phyloP scores from a whole-genome alignment of 352 stramenopile genomes.

The Blastocystis sp. region DNA sequence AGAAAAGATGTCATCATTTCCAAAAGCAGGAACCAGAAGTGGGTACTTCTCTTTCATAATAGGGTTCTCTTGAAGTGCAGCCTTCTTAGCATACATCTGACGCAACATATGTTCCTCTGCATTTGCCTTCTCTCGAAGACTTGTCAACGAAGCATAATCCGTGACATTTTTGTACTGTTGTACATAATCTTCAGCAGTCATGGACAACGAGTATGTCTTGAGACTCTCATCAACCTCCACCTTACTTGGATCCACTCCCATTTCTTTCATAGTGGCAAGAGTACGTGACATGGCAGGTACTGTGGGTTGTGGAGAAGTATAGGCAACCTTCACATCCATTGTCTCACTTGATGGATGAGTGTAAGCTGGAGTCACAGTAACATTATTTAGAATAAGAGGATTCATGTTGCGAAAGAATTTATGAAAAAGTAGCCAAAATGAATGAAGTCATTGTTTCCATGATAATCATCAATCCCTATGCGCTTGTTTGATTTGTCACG shows the following conservation, averaged over 20 bases:
- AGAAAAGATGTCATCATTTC: conserved; percentile 63
- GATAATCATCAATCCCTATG: not conserved
- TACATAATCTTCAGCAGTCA: conserved; percentile 64
- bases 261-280: conserved; percentile 31
- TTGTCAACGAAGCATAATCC: conserved; percentile 27
- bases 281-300: conserved; percentile 58
- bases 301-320: not conserved
- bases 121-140: conserved; percentile 61
- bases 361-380: conserved; percentile 39
- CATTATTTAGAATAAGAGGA: conserved; percentile 7
- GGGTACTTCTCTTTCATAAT: conserved; percentile 65
- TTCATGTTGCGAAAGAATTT: conserved; percentile 35
- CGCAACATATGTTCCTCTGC: conserved; percentile 65
- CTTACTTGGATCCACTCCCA: conserved; percentile 39
- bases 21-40: conserved; percentile 64
- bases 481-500: not conserved
- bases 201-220: not conserved
- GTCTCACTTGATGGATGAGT: not conserved
- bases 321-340: conserved; percentile 33
- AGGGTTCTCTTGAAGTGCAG: conserved; percentile 58
- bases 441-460: not conserved
- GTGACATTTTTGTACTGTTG: conserved; percentile 12
- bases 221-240: conserved; percentile 47
- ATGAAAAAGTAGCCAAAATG: not conserved
- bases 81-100: conserved; percentile 65